Evolutionary conservation across 345 rosid genomes (phyloP), one percentile per base, ranked within the genome.

Genomic region (Lepidium aucheri): DNA sequence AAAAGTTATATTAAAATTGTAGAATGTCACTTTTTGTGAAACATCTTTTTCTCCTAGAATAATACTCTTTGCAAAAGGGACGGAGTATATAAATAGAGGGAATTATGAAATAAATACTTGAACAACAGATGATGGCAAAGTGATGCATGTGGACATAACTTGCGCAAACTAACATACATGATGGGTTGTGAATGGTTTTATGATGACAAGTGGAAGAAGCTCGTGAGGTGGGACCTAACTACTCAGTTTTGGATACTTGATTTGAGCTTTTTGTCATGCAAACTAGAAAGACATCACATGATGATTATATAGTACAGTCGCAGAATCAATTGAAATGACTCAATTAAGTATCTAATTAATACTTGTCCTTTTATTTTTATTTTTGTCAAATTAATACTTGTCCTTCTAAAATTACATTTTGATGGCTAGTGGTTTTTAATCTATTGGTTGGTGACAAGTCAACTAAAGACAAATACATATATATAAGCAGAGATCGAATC

Each of bases 121-220:
- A 38, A 56, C 8, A 4, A 18, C 11, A 30, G 33, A 16, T 18
- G 22, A 16, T 68, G 11, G 28, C 26, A 28, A 32, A 61, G 49
- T 41, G 68, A 47, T 54, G 64, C 39, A 46, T 54, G 46, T 54
- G 75, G 69, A 71, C 69, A 46, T 7, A 36, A 44, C 41, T 54
- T 61, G 35, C 55, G 53, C 33, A 53, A 43, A 32, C 15, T 32
- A 39, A 30, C 14, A 42, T 28, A 32, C 34, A 33, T 3, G n/a
- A 35, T 34, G 47, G 28, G 16, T 8, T 43, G 11, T 35, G 8
- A 36, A 17, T 1, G 35, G 3, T 16, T 9, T 45, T 26, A 36
- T 53, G 15, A 71, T 76, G 78, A 40, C 88, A 79, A 81, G 86
- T 83, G 83, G 80, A 75, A 69, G 55, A 4, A 2, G 33, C 73